Evolutionary conservation across 805 yeast genomes (phyloP), one percentile per base, ranked within the genome.

Genomic region (Wickerhamiella lipophila): DNA sequence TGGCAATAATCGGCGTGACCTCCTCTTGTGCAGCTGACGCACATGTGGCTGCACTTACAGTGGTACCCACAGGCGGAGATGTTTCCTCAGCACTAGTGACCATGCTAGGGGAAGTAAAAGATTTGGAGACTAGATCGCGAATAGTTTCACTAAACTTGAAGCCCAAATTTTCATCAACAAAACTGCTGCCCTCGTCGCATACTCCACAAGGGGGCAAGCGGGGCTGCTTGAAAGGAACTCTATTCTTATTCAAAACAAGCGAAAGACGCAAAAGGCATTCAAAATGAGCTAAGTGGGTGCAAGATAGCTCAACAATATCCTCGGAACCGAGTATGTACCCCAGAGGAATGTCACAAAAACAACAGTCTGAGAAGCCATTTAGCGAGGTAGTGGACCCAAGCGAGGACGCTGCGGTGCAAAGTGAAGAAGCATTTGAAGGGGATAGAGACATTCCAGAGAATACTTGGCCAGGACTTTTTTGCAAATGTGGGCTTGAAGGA

Each of bases 261-360:
- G 47, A 21, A 34, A 44, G 47, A n/a, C 25, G 40, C 32, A 34
- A 16, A 6, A 44, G 34, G 26, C 47, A 44, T 23, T 44, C 41
- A 15, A 34, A 44, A 25, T 44, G 47, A 18, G 47, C 47, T 23
- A 34, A 18, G 19, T 44, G 47, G 6, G 47, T 23, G n/a, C 47
- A 44, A 27, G 39, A 2, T 7, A 44, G 19, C 22, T 32, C 29
- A 9, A 35, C 47, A 34, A 44, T 32, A 19, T 44, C 40, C 32
- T 44, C 47, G 25, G 40, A 9, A 15, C 39, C 47, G 18, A 44
- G 47, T 9, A 26, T 25, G 12, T 32, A 44, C 12, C n/a, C 29
- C 2, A 44, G 34, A 2, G 47, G 47, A 15, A 44, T 44, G 13
- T 44, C 47, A 9, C 47, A 44, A 25, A 32, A 44, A 26, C 47